Conservation (phyloP, 2,329 filamentous ascomycete species). For the Diaporthe sp. region DNA sequence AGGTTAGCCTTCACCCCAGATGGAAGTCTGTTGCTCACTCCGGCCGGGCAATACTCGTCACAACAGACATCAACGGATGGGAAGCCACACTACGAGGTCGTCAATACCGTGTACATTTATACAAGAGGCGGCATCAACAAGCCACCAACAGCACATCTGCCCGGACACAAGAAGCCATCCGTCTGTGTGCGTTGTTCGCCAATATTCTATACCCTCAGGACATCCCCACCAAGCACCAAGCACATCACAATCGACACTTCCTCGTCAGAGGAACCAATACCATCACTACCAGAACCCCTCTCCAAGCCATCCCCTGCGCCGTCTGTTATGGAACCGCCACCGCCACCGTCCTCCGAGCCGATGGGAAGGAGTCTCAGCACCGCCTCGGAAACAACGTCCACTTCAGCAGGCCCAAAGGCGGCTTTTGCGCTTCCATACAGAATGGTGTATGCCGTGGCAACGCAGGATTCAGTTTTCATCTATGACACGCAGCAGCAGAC, state of each 20-base stretch:
- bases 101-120: conserved; percentile 98
- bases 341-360: conserved; percentile 65
- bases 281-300: conserved; percentile 85
- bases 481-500: conserved; percentile 98
- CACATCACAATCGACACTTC: conserved; percentile 97
- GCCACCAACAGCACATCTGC: conserved; percentile 92
- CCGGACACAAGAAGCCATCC: conserved; percentile 97
- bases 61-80: conserved; percentile 76
- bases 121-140: conserved; percentile 97
- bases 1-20: conserved; percentile 95
- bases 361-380: conserved; percentile 62
- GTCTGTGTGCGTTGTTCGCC: conserved; percentile 96
- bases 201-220: conserved; percentile 84
- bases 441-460: conserved; percentile 96
- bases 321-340: conserved; percentile 81
- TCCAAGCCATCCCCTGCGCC: conserved; percentile 69
- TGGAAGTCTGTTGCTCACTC: conserved; percentile 92
- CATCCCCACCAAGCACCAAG: conserved; percentile 76
- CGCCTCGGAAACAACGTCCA: conserved; percentile 58
- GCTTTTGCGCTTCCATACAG: conserved; percentile 91
- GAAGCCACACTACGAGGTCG: conserved; percentile 86
- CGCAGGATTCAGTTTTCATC: conserved; percentile 92
- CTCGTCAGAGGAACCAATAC: conserved; percentile 85
- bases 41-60: conserved; percentile 94
- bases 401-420: conserved; percentile 70